These are phyloP conservation scores for Wickerhamiella pararugosa DNA, from an alignment of 1,139 yeast species.

Conservation along the genomic window DNA sequence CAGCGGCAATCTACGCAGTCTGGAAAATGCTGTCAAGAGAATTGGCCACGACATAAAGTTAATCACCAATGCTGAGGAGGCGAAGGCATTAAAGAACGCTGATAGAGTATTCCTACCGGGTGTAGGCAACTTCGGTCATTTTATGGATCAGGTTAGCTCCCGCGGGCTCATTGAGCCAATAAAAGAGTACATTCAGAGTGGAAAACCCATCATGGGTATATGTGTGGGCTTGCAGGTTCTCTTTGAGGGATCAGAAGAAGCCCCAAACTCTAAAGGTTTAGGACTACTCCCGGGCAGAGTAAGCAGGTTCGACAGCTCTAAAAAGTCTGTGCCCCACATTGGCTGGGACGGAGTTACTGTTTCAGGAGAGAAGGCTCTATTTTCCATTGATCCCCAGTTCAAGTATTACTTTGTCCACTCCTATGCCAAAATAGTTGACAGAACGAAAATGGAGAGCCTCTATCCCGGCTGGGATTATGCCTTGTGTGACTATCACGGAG, in stretches of 20 bases:
- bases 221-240: slow-evolving; percentile 91
- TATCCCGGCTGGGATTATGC: slow-evolving; percentile 66
- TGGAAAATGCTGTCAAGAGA: slow-evolving; percentile 68
- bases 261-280: slow-evolving; percentile 46
- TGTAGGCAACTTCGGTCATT: slow-evolving; percentile 93
- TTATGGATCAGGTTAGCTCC: slow-evolving; percentile 50
- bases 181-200: slow-evolving; percentile 47
- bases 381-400: slow-evolving; percentile 45
- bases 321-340: slow-evolving; percentile 85
- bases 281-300: slow-evolving; percentile 37
- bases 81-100: slow-evolving; percentile 20
- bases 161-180: slow-evolving; percentile 55
- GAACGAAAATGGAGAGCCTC: slow-evolving; percentile 22
- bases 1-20: slow-evolving; percentile 83
- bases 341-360: slow-evolving; percentile 65
- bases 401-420: slow-evolving; percentile 93
- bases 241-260: slow-evolving; percentile 61
- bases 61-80: slow-evolving; percentile 22
- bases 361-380: slow-evolving; percentile 29
- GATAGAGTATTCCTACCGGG: slow-evolving; percentile 52
- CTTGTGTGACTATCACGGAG: slow-evolving; percentile 58
- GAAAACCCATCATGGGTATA: slow-evolving; percentile 83
- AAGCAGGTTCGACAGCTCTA: slow-evolving; percentile 41
- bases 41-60: slow-evolving; percentile 48
- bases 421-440: slow-evolving; percentile 53